Evolutionary conservation across 2,329 filamentous ascomycete genomes (phyloP), one percentile per base, ranked within the genome.

Genomic region (Colletotrichum simmondsii): DNA sequence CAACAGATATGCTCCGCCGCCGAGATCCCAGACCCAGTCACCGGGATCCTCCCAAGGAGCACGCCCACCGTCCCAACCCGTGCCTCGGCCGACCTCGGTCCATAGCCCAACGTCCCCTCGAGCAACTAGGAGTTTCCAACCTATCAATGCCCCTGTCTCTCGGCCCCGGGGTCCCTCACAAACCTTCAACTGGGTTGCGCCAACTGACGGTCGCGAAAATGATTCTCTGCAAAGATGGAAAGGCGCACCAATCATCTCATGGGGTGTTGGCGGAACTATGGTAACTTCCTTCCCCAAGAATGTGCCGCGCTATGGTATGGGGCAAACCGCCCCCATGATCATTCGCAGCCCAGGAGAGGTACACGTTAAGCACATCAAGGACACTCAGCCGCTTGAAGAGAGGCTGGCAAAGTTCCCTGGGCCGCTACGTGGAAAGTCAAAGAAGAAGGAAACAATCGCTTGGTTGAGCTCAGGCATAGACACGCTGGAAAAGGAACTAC

Each of bases 141-240:
- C 78, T 2, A 46, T 76, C 5, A 77, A 82, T 65, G 79, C 78
- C 7, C 78, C 83, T 6, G 76, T 78, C 24, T 77, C 82, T 19
- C 85, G 88, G 24, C 81, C 85, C 14, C 85, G 90, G 65, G 88
- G 87, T 1, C 84, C 87, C 65, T 92, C 90, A 3, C 83, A 90
- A 68, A 85, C 83, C 32, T 80, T 91, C 63, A 90, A 90, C 76
- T 86, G 92, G 75, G 85, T 92, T 49, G 84, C 88, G 10, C 91
- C 92, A 1, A 92, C 87, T 1, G 91, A 93, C 80, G 91, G 91
- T 1, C 88, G 89, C 24, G 90, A 93, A 77, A 83, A 91, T 22
- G 97, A 99, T 83, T 91, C 92, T 2, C 85, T 99, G 7, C 89
- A 97, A 80, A 89, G 97, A 76, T 99, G 97, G 97, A 95, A 93